Evolutionary conservation across 140 eudicot species (phyloP).

Genomic region (Ambrosia hybrid): DNA sequence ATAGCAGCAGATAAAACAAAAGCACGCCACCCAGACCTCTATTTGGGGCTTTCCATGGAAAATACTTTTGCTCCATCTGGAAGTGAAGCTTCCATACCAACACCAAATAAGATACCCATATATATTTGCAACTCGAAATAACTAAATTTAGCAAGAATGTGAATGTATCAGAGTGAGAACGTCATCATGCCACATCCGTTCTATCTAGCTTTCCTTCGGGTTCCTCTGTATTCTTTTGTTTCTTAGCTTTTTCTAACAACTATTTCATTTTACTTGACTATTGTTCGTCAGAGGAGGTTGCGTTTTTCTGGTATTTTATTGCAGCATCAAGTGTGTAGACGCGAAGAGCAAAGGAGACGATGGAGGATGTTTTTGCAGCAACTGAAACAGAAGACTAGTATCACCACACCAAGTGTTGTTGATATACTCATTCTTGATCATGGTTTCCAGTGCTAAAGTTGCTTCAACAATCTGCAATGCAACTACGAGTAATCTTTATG

Average conservation of each 20-base stretch:
- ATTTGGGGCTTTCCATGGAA: slow-evolving; percentile 33
- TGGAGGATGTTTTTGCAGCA: slow-evolving; percentile 53
- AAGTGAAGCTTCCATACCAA: slow-evolving; percentile 70
- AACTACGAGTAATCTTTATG: no score
- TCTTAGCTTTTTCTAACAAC: background rate
- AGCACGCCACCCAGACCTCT: slow-evolving; percentile 53
- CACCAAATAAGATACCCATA: slow-evolving; percentile 7
- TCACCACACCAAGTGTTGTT: slow-evolving; percentile 9
- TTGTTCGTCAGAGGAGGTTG: slow-evolving; percentile 4
- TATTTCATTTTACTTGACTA: slow-evolving; percentile 15
- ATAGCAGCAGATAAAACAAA: slow-evolving; percentile 57
- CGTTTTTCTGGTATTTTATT: slow-evolving; percentile 27
- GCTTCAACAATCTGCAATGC: slow-evolving; percentile 60
- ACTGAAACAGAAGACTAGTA: slow-evolving; percentile 56
- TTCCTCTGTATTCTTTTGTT: background rate
- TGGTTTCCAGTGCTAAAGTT: slow-evolving; percentile 51
- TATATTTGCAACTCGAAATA: background rate
- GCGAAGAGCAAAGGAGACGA: slow-evolving; percentile 55
- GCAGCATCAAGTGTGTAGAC: slow-evolving; percentile 55
- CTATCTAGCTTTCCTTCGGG: background rate
- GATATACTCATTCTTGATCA: slow-evolving; percentile 29
- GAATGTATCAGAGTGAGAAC: background rate
- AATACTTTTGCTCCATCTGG: slow-evolving; percentile 46
- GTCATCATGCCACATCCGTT: background rate
- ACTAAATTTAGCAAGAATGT: background rate